Conservation (phyloP, 495 filamentous ascomycete species). For the Bathelium albidoporum region DNA sequence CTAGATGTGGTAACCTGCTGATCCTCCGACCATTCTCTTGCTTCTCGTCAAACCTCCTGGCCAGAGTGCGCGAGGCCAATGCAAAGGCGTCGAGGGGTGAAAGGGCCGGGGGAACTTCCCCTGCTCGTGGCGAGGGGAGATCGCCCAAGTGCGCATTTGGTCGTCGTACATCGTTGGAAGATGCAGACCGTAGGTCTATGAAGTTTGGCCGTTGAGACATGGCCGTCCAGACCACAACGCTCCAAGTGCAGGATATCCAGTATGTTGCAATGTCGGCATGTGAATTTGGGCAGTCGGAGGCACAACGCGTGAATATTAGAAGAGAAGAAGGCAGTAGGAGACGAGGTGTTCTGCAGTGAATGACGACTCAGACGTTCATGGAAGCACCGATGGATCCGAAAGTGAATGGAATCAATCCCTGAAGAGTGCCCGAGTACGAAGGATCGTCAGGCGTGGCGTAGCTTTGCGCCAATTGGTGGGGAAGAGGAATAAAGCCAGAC, state of each 20-base stretch:
- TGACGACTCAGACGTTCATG: neutral
- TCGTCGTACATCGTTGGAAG: constrained; percentile 5
- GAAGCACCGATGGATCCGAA: too few species aligned
- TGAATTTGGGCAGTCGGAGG: neutral
- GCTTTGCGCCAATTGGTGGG: neutral
- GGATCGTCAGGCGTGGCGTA: neutral
- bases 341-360: neutral
- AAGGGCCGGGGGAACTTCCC: constrained; percentile 81
- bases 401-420: too few species aligned
- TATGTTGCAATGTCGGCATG: neutral
- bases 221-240: neutral
- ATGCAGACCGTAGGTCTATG: constrained; percentile 19
- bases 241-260: neutral
- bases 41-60: constrained; percentile 75
- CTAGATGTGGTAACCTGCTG: constrained; percentile 73
- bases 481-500: neutral
- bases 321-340: neutral
- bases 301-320: neutral
- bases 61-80: constrained; percentile 73
- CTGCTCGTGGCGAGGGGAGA: constrained; percentile 36
- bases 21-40: constrained; percentile 57
- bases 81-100: constrained; percentile 94
- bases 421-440: too few species aligned
- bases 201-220: constrained; percentile 13
- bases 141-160: constrained; percentile 17